These are phyloP conservation scores for Blastomyces parvus DNA, from an alignment of 2,329 filamentous ascomycete genomes.

Conservation along the genomic window DNA sequence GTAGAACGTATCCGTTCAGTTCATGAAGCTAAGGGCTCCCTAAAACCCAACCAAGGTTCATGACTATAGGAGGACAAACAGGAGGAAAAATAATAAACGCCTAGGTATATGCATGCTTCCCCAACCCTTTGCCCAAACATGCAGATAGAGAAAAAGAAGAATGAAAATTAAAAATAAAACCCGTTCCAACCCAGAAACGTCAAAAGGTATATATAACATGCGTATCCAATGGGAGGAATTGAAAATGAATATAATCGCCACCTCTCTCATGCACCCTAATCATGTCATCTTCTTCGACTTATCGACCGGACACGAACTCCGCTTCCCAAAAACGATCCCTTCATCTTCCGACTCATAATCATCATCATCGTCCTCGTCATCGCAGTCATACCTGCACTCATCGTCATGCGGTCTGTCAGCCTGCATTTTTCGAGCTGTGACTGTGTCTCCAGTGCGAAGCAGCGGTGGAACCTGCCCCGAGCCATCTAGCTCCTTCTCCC, in stretches of 20 bases:
- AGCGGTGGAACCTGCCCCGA: slow-evolving; percentile 26
- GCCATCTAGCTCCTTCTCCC: slow-evolving; percentile 23
- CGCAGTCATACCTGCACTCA: slow-evolving; percentile 32
- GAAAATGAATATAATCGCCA: not conserved
- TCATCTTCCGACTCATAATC: slow-evolving; percentile 36
- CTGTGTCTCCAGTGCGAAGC: slow-evolving; percentile 35
- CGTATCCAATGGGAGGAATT: not conserved
- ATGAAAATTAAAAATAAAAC: not conserved
- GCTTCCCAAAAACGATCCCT: slow-evolving; percentile 33
- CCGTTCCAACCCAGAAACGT: not conserved
- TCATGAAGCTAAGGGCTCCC: not conserved
- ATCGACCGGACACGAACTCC: not conserved
- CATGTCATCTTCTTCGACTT: not conserved
- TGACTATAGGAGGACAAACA: not conserved
- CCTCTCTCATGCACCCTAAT: not conserved
- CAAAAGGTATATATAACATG: not conserved
- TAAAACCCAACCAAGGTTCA: not conserved
- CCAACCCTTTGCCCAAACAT: not conserved
- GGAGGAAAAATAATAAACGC: not conserved
- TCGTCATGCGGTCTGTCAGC: slow-evolving; percentile 27
- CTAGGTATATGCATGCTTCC: slow-evolving; percentile 1
- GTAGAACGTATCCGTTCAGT: not conserved
- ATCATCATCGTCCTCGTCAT: slow-evolving; percentile 33
- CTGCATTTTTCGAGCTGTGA: slow-evolving; percentile 25
- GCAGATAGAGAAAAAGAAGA: not conserved